Percentiles rank a stretch among this genome's conserved stretches.
phyloP scores from a whole-genome alignment of 306 rosid species.

The Cucurbita ficifolia region DNA sequence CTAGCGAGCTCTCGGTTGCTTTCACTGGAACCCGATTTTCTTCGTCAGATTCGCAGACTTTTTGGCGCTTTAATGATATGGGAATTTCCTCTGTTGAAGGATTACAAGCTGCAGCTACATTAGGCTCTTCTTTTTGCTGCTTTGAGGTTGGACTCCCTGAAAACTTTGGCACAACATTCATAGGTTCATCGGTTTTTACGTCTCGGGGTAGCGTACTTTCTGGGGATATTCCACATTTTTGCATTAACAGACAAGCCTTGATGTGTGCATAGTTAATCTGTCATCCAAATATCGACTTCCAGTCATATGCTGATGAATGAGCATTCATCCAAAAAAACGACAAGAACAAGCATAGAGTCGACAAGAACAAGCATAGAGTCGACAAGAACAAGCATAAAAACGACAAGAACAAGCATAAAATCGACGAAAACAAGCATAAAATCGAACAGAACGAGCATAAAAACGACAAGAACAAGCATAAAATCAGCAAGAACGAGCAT shows the following conservation, averaged over 20 bases:
- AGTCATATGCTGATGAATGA: not conserved
- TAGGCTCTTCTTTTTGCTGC: slow-evolving; percentile 6
- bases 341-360: too few relatives aligned
- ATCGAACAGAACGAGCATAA: too few relatives aligned
- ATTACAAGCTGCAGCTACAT: slow-evolving; percentile 14
- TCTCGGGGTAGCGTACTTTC: slow-evolving; percentile 17
- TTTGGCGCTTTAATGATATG: slow-evolving; percentile 37
- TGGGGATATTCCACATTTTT: slow-evolving; percentile 26
- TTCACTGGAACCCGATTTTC: slow-evolving; percentile 13
- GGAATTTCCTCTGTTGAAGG: slow-evolving; percentile 18
- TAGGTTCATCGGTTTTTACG: slow-evolving; percentile 14
- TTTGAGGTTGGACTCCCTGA: slow-evolving; percentile 12
- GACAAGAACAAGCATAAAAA: too few relatives aligned
- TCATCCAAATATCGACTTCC: slow-evolving; percentile 11
- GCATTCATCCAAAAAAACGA: not conserved
- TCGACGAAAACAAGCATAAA: too few relatives aligned
- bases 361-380: too few relatives aligned
- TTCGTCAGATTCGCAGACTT: slow-evolving; percentile 23
- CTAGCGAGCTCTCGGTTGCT: slow-evolving; percentile 48
- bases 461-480: too few relatives aligned
- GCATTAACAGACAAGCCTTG: slow-evolving; percentile 46
- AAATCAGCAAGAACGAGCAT: too few relatives aligned
- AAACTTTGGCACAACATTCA: slow-evolving; percentile 10
- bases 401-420: too few relatives aligned
- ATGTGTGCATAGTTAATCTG: slow-evolving; percentile 60